Evolutionary conservation across 495 filamentous ascomycete genomes (phyloP), one percentile per base, ranked within the genome.

Genomic region (Xylaria palmicola): DNA sequence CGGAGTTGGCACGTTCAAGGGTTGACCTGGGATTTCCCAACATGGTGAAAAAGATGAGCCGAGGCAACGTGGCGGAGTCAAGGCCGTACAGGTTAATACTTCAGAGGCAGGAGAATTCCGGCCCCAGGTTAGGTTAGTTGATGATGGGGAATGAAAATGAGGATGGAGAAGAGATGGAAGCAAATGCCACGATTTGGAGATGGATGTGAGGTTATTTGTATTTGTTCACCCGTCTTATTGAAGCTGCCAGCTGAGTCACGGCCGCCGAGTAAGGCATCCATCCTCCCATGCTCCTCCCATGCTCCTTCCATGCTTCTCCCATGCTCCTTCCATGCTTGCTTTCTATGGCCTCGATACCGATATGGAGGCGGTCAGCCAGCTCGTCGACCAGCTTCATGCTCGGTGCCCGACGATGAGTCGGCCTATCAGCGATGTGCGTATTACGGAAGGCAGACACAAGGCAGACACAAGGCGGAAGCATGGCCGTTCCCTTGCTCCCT

Each of bases 1-100:
- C 56, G 1, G 64, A 66, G 41, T 53, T 20, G 50, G 50, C 20
- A 32, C 50, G 50, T 26, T 53, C 50, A 19, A 53, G 50, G 7
- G 50, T 39, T 37, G 50, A 8, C 20, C 39, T 39, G 15, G 32
- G 20, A 17, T 51, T 27, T 26, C 48, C 48, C 48, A 36, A 22
- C 48, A 53, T 53, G 50, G 27, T 53, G 4, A 39, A 26, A 39
- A 26, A 39, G 19, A 53, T 53, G 34, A 32, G 20, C 19, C 4
- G n/a, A 37, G 32, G 12, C n/a, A 53, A 26, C 17, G 48, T 51
- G 29, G 29, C 17, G 36, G 48, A 34, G 9, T 34, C 17, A 22
- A 51, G 7, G 48, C 22, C 4, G 17, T 51, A 36, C 13, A 36
- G 48, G 48, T 29, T 34, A 50, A 50, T 8, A 17, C 26, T 50